Conservation (phyloP, 2,329 filamentous ascomycete genomes). For the Aspergillus sp. region DNA sequence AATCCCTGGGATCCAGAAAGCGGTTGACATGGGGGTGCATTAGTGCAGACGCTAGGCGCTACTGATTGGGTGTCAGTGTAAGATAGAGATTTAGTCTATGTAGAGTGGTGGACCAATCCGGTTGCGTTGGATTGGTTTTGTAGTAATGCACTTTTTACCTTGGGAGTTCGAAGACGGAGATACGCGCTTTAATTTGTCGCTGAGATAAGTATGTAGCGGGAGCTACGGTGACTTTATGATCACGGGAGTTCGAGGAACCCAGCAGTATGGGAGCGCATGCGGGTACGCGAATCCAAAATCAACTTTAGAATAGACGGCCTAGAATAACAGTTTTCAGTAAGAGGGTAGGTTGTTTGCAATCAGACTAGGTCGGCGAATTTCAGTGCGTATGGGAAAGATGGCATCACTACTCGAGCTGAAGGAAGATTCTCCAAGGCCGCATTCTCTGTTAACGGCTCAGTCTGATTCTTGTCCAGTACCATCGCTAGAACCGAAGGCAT, state of each 20-base stretch:
- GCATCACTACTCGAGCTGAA: no score
- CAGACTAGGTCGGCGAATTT: not conserved
- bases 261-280: constrained; percentile 30
- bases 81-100: constrained; percentile 17
- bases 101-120: not conserved
- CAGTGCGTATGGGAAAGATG: not conserved
- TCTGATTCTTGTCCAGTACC: not conserved
- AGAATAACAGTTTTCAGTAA: not conserved
- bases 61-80: constrained; percentile 19
- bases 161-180: constrained; percentile 17
- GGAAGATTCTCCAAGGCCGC: no score
- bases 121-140: not conserved
- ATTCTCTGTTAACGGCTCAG: not conserved
- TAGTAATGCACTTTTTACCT: constrained; percentile 14
- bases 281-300: constrained; percentile 34
- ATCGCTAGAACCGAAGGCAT: not conserved
- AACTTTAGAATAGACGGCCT: constrained; percentile 25
- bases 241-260: constrained; percentile 35
- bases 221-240: constrained; percentile 28
- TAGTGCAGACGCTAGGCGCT: constrained; percentile 20
- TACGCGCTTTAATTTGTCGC: constrained; percentile 28
- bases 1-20: constrained; percentile 9
- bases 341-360: not conserved
- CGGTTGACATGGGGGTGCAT: constrained; percentile 3
- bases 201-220: constrained; percentile 23